Evolutionary conservation across 192 early-diverging fungal genomes (phyloP).

Genomic region (Lobosporangium transversale): DNA sequence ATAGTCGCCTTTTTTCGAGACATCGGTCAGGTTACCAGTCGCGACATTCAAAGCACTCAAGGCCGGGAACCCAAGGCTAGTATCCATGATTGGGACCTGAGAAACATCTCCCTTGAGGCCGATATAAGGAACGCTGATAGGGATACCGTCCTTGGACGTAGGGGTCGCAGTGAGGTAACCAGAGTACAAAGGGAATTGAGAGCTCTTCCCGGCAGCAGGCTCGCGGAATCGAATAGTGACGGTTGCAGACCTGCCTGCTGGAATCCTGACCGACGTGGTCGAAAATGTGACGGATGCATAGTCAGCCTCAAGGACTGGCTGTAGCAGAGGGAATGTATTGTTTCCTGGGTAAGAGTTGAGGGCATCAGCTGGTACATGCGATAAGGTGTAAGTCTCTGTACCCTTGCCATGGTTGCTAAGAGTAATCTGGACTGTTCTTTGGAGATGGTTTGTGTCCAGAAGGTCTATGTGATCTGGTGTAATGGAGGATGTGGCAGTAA

Average conservation of each 20-base stretch:
- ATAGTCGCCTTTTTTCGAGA: conserved; percentile 6
- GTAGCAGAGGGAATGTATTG: conserved; percentile 12
- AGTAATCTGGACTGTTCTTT: conserved; percentile 39
- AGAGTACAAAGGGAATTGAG: conserved; percentile 26
- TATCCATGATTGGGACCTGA: conserved; percentile 34
- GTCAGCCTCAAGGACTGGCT: conserved; percentile 21
- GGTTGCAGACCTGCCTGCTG: conserved; percentile 33
- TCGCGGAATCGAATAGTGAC: conserved; percentile 52
- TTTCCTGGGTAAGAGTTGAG: conserved; percentile 25
- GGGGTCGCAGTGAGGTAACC: conserved; percentile 25
- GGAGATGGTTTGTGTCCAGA: conserved; percentile 23
- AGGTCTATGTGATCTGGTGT: conserved; percentile 31
- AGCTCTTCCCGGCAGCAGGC: conserved; percentile 19
- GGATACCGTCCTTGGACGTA: conserved; percentile 8
- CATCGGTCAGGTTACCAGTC: neutral
- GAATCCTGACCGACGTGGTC: conserved; percentile 30
- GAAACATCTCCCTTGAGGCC: conserved; percentile 35
- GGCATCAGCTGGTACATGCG: conserved; percentile 48
- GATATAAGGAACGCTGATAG: conserved; percentile 33
- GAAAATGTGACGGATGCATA: conserved; percentile 52
- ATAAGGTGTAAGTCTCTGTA: conserved; percentile 40
- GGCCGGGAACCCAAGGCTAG: conserved; percentile 7
- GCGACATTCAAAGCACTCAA: neutral
- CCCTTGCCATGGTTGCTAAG: conserved; percentile 52
- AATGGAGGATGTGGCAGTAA: conserved; percentile 15